Base-by-base conservation (phyloP, 495 filamentous ascomycete species). In the Elaphomyces granulatus region DNA sequence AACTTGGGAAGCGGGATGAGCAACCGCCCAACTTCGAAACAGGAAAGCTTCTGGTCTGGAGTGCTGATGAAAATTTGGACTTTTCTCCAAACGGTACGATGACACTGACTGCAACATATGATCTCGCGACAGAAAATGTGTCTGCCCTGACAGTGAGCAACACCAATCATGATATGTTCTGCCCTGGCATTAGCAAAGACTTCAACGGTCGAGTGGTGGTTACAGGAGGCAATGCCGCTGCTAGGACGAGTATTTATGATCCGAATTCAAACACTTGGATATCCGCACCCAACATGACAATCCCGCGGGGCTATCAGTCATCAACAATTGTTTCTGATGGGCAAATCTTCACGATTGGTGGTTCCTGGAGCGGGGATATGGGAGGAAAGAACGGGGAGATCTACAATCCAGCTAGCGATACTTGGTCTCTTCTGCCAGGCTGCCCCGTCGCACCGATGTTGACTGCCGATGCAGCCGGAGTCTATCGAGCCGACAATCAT, bases 91-190 rank as follows among this genome's bases (percentile, higher is more conserved):
- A n/a, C 3, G 49, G 50, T 10, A n/a, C n/a, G n/a, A 54, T 64
- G 34, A 74, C 70, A 0, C 38, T 61, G 35, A 68, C 63, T 1
- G 58, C 65, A 7, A 57, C 55, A 15, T 67, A 53, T 52, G 49
- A 61, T 45, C 62, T 56, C 8, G 20, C 33, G 4, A 58, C 44
- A 2, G 45, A 48, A 2, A 49, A 40, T 0, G 50, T 68, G 1
- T 56, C 60, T 12, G 52, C 62, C 28, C 47, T 53, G 9, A 55
- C 45, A 8, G 47, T 74, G 34, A 47, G 45, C 15, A 56, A 75
- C 37, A 76, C 65, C 9, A 42, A 60, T 4, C 70, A 74, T 34
- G 68, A 74, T 45, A 78, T 80, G 71, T 80, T 78, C 46, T 78
- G 75, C 49, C 73, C 75, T 3, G 74, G 75, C 1, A 70, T 72